These are phyloP conservation scores for Lodderomyces parapsilosis DNA, from an alignment of 1,139 yeast genomes.

Conservation along the genomic window DNA sequence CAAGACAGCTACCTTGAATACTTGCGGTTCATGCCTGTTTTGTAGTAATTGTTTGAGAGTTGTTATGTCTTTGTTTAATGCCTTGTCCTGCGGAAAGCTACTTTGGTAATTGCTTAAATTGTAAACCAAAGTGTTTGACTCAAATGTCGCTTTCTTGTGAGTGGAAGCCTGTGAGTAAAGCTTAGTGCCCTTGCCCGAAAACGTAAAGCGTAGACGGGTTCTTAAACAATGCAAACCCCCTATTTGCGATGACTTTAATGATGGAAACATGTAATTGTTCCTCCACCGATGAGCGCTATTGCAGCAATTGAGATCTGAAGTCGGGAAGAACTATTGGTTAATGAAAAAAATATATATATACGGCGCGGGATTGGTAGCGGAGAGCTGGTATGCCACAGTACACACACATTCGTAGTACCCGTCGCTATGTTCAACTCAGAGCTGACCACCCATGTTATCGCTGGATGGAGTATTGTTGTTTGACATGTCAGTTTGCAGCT, in stretches of 20 bases:
- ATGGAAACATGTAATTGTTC: background rate
- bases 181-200: background rate
- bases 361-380: background rate
- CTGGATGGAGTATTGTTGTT: too few relatives aligned
- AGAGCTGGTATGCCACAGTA: background rate
- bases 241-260: background rate
- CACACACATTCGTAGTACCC: too few relatives aligned
- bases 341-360: background rate
- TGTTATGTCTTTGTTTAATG: slow-evolving; percentile 19
- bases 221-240: background rate
- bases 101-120: slow-evolving; percentile 14
- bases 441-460: too few relatives aligned
- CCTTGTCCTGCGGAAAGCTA: slow-evolving; percentile 29
- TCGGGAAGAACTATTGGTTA: background rate
- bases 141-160: background rate
- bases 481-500: too few relatives aligned
- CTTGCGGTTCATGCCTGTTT: slow-evolving; percentile 8
- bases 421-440: too few relatives aligned
- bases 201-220: background rate
- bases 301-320: background rate
- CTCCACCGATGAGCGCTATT: background rate
- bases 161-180: background rate
- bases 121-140: slow-evolving; percentile 11
- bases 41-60: slow-evolving; percentile 14
- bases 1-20: slow-evolving; percentile 32